A percentile compares a stretch with the other conserved stretches of the same genome.
These are phyloP conservation scores for Torulaspora delbrueckii DNA, from an alignment of 805 yeast genomes.

Conservation along the genomic window DNA sequence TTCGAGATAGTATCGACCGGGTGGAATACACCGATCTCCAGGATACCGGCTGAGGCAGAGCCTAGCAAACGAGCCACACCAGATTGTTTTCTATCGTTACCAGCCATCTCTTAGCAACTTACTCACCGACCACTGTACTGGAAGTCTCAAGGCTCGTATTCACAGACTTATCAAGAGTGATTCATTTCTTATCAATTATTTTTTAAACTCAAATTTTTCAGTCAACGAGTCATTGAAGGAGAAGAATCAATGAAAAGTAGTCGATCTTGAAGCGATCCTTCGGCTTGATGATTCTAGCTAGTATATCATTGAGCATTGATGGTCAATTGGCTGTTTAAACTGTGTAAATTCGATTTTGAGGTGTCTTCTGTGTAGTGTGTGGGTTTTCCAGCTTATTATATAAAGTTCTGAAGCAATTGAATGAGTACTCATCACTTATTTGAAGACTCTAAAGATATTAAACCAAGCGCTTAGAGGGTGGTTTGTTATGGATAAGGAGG, in stretches of 20 bases:
- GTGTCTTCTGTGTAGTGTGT: conserved; percentile 1
- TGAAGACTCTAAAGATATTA: not conserved
- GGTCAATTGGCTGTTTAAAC: too few relatives aligned
- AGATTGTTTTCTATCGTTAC: conserved; percentile 71
- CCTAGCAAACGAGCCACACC: conserved; percentile 89
- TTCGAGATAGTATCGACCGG: conserved; percentile 98
- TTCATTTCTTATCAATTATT: not conserved
- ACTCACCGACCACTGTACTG: not conserved
- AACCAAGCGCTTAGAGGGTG: not conserved
- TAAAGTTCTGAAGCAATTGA: not conserved
- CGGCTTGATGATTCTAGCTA: not conserved
- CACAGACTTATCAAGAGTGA: not conserved
- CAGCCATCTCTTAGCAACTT: conserved; percentile 8
- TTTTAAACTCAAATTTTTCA: not conserved
- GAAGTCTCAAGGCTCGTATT: not conserved
- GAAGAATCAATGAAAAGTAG: not conserved
- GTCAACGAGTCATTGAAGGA: not conserved
- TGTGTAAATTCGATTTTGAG: too few relatives aligned
- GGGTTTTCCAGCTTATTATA: not conserved
- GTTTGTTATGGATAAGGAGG: conserved; percentile 27
- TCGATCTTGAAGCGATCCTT: not conserved
- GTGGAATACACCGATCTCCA: conserved; percentile 95
- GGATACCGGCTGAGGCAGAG: conserved; percentile 95
- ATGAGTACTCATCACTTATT: not conserved
- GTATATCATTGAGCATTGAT: not conserved